These are phyloP conservation scores for Didymella glomerata DNA, from an alignment of 2,329 filamentous ascomycete species.

Conservation along the genomic window DNA sequence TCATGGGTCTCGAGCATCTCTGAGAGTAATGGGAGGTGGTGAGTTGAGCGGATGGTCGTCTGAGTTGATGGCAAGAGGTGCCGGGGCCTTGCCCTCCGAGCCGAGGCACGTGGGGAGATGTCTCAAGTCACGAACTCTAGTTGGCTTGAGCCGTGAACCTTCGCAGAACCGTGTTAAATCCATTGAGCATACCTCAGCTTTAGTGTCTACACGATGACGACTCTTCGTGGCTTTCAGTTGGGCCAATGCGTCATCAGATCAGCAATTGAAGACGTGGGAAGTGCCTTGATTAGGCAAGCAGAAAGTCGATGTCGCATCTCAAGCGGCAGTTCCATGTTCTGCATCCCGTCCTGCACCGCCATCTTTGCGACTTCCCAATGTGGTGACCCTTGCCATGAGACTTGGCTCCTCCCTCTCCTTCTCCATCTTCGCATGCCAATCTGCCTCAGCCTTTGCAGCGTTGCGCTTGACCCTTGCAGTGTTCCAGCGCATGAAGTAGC, in stretches of 20 bases:
- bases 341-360: not conserved
- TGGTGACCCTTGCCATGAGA: conserved; percentile 39
- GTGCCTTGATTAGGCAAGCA: not conserved
- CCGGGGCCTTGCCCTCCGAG: not conserved
- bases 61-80: not conserved
- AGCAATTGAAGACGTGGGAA: too few species aligned
- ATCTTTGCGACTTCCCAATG: conserved; percentile 21
- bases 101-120: not conserved
- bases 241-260: not conserved
- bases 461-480: conserved; percentile 36
- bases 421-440: conserved; percentile 42
- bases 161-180: not conserved
- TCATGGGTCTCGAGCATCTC: not conserved
- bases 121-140: not conserved
- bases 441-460: conserved; percentile 32
- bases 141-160: not conserved
- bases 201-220: not conserved
- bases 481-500: conserved; percentile 56
- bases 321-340: not conserved
- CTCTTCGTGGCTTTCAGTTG: not conserved
- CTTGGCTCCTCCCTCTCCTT: conserved; percentile 39
- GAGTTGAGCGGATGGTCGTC: not conserved
- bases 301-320: not conserved
- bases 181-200: not conserved
- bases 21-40: not conserved